Conservation (phyloP, 2,329 filamentous ascomycete species). For the Clonostachys rosea region DNA sequence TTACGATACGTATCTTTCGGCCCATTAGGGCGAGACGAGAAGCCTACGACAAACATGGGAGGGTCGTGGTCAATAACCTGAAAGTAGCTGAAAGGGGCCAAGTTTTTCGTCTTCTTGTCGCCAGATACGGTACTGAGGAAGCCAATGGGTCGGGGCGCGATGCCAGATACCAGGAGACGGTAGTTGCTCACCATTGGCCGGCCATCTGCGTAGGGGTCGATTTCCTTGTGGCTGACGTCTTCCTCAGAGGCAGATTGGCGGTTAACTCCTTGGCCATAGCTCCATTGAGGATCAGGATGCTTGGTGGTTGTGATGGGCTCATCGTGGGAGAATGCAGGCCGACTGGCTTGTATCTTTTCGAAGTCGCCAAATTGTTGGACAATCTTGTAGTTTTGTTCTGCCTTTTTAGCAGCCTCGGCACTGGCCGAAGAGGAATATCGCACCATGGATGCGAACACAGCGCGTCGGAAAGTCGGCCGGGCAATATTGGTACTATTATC, state of each 20-base stretch:
- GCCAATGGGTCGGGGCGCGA: constrained; percentile 74
- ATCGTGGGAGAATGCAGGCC: constrained; percentile 15
- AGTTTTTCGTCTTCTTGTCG: constrained; percentile 61
- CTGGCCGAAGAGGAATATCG: not conserved
- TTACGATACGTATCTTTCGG: constrained; percentile 77
- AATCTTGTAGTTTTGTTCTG: constrained; percentile 9
- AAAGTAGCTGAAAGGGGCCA: constrained; percentile 80
- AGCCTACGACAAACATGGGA: constrained; percentile 64
- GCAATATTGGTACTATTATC: no score
- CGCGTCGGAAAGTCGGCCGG: no score
- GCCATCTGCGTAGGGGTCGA: constrained; percentile 71
- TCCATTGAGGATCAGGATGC: constrained; percentile 40
- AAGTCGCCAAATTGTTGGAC: constrained; percentile 14
- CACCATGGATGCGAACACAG: not conserved
- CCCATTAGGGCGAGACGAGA: constrained; percentile 33
- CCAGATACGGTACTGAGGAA: constrained; percentile 46
- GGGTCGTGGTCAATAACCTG: constrained; percentile 78
- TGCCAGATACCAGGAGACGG: constrained; percentile 75
- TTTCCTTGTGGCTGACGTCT: constrained; percentile 56
- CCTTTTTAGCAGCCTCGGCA: not conserved
- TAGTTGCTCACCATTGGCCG: constrained; percentile 71
- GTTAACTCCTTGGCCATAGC: constrained; percentile 27
- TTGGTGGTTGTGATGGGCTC: constrained; percentile 16
- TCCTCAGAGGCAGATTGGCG: constrained; percentile 6
- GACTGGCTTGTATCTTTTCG: constrained; percentile 10